These are phyloP conservation scores for Pseudogymnoascus sp. DNA, from an alignment of 2,329 filamentous ascomycete genomes.

Conservation along the genomic window DNA sequence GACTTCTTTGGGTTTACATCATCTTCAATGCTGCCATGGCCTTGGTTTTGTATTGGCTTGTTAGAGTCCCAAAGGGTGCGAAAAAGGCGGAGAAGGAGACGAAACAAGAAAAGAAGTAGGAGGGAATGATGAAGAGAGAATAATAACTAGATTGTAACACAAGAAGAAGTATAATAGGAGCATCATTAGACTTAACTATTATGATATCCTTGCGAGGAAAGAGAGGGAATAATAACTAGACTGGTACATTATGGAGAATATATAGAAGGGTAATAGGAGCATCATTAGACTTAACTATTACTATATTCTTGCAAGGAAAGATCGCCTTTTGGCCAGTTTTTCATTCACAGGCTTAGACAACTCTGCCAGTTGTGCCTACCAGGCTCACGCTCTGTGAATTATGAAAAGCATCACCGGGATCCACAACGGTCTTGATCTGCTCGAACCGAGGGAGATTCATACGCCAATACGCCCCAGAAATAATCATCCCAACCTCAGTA, in stretches of 20 bases:
- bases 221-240: not conserved
- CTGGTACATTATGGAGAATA: not conserved
- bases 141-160: not conserved
- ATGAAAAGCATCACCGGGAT: too few relatives aligned
- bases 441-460: too few relatives aligned
- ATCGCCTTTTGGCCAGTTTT: too few relatives aligned
- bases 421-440: too few relatives aligned
- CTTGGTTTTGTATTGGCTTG: constrained; percentile 43
- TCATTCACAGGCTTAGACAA: too few relatives aligned
- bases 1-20: constrained; percentile 49
- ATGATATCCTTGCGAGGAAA: too few relatives aligned
- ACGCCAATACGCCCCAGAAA: too few relatives aligned
- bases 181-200: not conserved
- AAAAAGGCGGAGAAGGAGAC: constrained; percentile 10
- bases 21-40: constrained; percentile 44
- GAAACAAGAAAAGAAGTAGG: not conserved
- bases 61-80: constrained; percentile 29
- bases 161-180: not conserved
- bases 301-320: too few relatives aligned
- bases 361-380: too few relatives aligned
- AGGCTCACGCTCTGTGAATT: too few relatives aligned
- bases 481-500: too few relatives aligned
- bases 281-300: not conserved
- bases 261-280: not conserved
- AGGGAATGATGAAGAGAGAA: not conserved